Percentiles rank a stretch among this genome's conserved stretches.
Conservation (phyloP, 2,329 filamentous ascomycete species). For the Ascochyta rabiei region DNA sequence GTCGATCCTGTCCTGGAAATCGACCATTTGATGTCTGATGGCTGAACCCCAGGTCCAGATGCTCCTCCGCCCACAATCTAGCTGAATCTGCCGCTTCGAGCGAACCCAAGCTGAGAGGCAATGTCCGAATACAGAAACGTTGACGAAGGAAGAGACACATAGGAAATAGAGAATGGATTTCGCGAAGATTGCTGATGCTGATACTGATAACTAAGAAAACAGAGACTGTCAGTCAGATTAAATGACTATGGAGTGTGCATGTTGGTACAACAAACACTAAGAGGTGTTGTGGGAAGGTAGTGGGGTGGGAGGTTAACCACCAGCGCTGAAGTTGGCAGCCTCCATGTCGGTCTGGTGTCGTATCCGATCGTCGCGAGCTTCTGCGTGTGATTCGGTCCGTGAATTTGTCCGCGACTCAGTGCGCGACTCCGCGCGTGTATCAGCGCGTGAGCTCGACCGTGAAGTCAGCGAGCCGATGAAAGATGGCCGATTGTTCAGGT, state of each 20-base stretch:
- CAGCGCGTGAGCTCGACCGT: conserved; percentile 40
- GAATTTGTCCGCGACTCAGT: conserved; percentile 16
- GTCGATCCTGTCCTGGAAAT: conserved; percentile 30
- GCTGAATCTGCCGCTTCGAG: conserved; percentile 24
- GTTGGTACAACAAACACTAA: conserved; percentile 16
- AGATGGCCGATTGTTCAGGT: conserved; percentile 33
- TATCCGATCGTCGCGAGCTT: conserved; percentile 33
- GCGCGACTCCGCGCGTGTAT: conserved; percentile 30
- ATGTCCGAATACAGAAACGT: conserved; percentile 34
- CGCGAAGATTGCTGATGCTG: conserved; percentile 11
- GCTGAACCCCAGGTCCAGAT: conserved; percentile 34
- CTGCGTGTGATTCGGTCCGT: conserved; percentile 18
- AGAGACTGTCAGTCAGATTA: conserved; percentile 40
- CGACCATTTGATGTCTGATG: conserved; percentile 24
- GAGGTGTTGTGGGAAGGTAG: conserved; percentile 17
- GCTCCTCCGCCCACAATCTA: conserved; percentile 20
- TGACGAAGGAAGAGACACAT: conserved; percentile 39
- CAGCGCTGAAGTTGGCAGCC: conserved; percentile 33
- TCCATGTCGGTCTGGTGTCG: conserved; percentile 35
- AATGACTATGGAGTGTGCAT: conserved; percentile 23
- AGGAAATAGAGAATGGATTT: conserved; percentile 34
- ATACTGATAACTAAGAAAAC: conserved; percentile 33
- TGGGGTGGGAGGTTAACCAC: conserved; percentile 28
- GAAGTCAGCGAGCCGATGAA: conserved; percentile 43
- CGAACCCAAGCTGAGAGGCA: conserved; percentile 36